phyloP scores from a whole-genome alignment of 2,329 filamentous ascomycete genomes.

The Rutstroemia sp. region DNA sequence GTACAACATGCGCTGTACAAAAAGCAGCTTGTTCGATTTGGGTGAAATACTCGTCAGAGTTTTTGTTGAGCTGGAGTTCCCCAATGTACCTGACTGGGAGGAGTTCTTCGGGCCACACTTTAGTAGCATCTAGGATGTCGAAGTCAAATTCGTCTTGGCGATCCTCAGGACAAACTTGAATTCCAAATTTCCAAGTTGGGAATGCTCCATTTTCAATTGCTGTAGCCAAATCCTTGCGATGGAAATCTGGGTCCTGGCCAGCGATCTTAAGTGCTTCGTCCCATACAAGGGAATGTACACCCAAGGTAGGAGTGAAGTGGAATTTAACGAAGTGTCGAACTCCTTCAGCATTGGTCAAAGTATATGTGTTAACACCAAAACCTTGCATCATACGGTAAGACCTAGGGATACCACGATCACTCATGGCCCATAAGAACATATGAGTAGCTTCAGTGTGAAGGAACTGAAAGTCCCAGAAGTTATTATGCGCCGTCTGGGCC shows the following conservation, averaged over 20 bases:
- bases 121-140: conserved; percentile 78
- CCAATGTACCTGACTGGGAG: conserved; percentile 72
- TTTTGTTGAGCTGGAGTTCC: conserved; percentile 71
- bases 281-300: conserved; percentile 65
- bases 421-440: conserved; percentile 76
- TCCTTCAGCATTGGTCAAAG: conserved; percentile 49
- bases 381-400: conserved; percentile 82
- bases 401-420: conserved; percentile 63
- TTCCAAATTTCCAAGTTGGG: conserved; percentile 74
- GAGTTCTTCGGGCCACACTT: conserved; percentile 75
- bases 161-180: conserved; percentile 68
- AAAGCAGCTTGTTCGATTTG: conserved; percentile 80
- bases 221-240: conserved; percentile 67
- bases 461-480: conserved; percentile 69
- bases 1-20: conserved; percentile 72
- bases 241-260: conserved; percentile 74
- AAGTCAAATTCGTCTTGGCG: conserved; percentile 56
- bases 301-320: conserved; percentile 65
- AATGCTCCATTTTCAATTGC: conserved; percentile 65
- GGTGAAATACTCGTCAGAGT: conserved; percentile 74
- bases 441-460: conserved; percentile 66
- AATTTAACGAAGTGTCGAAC: conserved; percentile 46
- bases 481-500: conserved; percentile 64
- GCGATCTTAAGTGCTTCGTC: conserved; percentile 59
- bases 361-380: conserved; percentile 76